Percentiles rank a stretch among this genome's conserved stretches.
phyloP scores from a whole-genome alignment of 805 yeast genomes.

The Ogataea minuta region DNA sequence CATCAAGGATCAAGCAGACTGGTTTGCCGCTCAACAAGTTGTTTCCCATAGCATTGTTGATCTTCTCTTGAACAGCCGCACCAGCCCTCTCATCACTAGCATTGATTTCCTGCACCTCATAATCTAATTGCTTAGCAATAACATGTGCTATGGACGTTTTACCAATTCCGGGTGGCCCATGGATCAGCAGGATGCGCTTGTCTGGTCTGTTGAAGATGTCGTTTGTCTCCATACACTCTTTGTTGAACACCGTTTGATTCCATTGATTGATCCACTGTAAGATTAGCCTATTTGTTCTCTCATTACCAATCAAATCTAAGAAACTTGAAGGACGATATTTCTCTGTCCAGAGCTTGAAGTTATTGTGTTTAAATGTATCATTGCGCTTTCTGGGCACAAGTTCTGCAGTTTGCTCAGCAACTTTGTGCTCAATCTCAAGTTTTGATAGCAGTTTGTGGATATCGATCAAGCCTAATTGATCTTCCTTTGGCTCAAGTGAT shows the following conservation, averaged over 20 bases:
- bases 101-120: slow-evolving; percentile 77
- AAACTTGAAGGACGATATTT: slow-evolving; percentile 67
- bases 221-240: slow-evolving; percentile 24
- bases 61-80: slow-evolving; percentile 46
- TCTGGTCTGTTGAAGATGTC: slow-evolving; percentile 61
- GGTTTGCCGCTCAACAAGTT: slow-evolving; percentile 71
- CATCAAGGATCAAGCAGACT: slow-evolving; percentile 82
- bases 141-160: slow-evolving; percentile 88
- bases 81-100: slow-evolving; percentile 81
- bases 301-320: slow-evolving; percentile 69
- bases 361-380: slow-evolving; percentile 9
- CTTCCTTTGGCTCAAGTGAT: not conserved
- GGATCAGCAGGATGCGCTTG: slow-evolving; percentile 65
- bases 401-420: slow-evolving; percentile 15
- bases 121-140: slow-evolving; percentile 78
- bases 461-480: slow-evolving; percentile 23
- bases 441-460: slow-evolving; percentile 24
- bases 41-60: slow-evolving; percentile 61
- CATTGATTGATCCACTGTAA: slow-evolving; percentile 67
- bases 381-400: slow-evolving; percentile 10
- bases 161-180: slow-evolving; percentile 94
- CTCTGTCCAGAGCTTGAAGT: slow-evolving; percentile 48
- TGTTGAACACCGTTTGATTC: slow-evolving; percentile 57
- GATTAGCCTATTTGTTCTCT: slow-evolving; percentile 55
- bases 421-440: slow-evolving; percentile 24